Percentiles rank a stretch among this genome's conserved stretches.
phyloP scores from a whole-genome alignment of 2,329 filamentous ascomycete species.

The Coniochaeta prunicola region DNA sequence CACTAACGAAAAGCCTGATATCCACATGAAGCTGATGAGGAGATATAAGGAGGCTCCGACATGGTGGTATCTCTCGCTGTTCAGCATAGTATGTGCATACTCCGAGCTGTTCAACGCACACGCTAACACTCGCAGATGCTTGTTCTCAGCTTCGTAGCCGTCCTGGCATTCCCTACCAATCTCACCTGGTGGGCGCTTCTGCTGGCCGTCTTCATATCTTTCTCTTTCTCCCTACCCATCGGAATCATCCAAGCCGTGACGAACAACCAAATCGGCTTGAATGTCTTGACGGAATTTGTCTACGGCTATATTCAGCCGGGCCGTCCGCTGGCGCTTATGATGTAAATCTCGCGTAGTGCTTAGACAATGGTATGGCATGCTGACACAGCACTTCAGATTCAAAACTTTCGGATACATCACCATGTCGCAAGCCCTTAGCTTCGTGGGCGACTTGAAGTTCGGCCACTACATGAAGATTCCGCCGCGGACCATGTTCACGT shows the following conservation, averaged over 20 bases:
- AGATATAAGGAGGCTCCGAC: slow-evolving; percentile 56
- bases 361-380: neutral
- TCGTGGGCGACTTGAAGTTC: slow-evolving; percentile 60
- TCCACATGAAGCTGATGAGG: slow-evolving; percentile 58
- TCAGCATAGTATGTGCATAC: slow-evolving; percentile 37
- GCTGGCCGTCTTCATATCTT: slow-evolving; percentile 56
- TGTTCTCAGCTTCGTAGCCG: slow-evolving; percentile 43
- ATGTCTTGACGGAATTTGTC: slow-evolving; percentile 68
- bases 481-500: slow-evolving; percentile 58
- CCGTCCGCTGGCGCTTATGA: slow-evolving; percentile 64
- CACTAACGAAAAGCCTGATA: slow-evolving; percentile 52
- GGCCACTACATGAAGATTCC: slow-evolving; percentile 70
- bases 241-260: slow-evolving; percentile 65
- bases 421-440: slow-evolving; percentile 58
- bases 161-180: slow-evolving; percentile 57
- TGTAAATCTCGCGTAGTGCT: slow-evolving; percentile 33
- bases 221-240: slow-evolving; percentile 57
- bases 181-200: slow-evolving; percentile 68
- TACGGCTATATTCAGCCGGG: slow-evolving; percentile 71
- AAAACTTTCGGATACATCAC: slow-evolving; percentile 58
- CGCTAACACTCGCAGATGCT: slow-evolving; percentile 33
- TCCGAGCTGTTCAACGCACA: neutral
- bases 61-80: slow-evolving; percentile 57
- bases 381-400: slow-evolving; percentile 34
- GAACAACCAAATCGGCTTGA: slow-evolving; percentile 64